Percentiles rank a stretch among this genome's conserved stretches.
phyloP scores from a whole-genome alignment of 2,329 filamentous ascomycete genomes.

The Dactylellina sp. region DNA sequence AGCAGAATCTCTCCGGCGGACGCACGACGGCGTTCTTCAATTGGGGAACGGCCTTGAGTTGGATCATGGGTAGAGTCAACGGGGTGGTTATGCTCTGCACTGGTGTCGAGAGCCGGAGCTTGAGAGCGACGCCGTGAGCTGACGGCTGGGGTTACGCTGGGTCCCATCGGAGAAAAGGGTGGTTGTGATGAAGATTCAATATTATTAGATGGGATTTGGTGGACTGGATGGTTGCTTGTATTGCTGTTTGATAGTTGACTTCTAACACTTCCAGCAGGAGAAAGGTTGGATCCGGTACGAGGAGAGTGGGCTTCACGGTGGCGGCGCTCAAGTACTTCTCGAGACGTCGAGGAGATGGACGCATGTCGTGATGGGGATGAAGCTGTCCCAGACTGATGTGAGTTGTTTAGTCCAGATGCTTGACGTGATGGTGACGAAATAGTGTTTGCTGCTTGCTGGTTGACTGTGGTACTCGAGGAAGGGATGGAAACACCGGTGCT shows the following conservation, averaged over 20 bases:
- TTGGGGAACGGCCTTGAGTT: conserved; percentile 52
- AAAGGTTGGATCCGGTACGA: conserved; percentile 35
- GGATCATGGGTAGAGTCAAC: conserved; percentile 47
- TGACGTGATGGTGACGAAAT: conserved; percentile 53
- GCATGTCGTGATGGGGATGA: conserved; percentile 53
- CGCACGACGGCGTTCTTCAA: conserved; percentile 49
- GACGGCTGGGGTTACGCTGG: neutral
- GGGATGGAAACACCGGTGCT: neutral
- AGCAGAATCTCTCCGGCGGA: conserved; percentile 53
- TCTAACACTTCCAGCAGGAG: conserved; percentile 39
- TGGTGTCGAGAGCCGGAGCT: conserved; percentile 41
- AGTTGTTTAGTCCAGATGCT: conserved; percentile 26
- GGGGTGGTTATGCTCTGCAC: conserved; percentile 46
- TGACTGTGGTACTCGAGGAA: conserved; percentile 11
- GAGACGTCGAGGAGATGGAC: conserved; percentile 51
- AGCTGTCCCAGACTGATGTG: conserved; percentile 26
- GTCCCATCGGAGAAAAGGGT: conserved; percentile 16
- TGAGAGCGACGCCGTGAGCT: conserved; percentile 23
- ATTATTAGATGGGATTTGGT: neutral
- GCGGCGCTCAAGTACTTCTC: conserved; percentile 56
- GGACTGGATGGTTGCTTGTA: conserved; percentile 4
- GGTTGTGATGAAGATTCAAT: conserved; percentile 25
- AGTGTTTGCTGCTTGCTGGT: conserved; percentile 47
- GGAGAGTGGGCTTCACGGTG: conserved; percentile 52
- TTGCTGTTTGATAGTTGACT: conserved; percentile 26